phyloP scores from a whole-genome alignment of 2,329 filamentous ascomycete genomes.

The Cercospora citrullina region DNA sequence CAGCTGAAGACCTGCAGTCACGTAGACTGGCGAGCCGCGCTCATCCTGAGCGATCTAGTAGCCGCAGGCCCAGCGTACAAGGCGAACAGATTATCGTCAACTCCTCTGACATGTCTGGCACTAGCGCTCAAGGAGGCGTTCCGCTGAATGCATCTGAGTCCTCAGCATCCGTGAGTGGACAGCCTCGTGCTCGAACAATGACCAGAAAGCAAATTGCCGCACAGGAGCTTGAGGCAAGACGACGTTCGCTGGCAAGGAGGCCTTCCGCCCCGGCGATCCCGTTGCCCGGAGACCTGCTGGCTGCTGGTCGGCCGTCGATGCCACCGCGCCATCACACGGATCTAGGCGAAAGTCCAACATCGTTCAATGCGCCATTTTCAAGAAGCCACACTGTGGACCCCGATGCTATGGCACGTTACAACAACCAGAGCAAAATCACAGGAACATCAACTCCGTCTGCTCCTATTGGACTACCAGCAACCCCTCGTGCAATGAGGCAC shows the following conservation, averaged over 20 bases:
- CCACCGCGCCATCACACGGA: constrained; percentile 41
- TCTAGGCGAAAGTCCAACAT: constrained; percentile 48
- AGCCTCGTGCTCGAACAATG: constrained; percentile 27
- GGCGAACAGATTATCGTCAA: constrained; percentile 11
- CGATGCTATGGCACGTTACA: constrained; percentile 45
- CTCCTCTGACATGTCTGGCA: constrained; percentile 6
- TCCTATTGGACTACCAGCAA: constrained; percentile 79
- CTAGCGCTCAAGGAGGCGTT: constrained; percentile 7
- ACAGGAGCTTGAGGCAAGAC: constrained; percentile 82
- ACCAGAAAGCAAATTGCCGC: constrained; percentile 55
- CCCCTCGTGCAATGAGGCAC: constrained; percentile 86
- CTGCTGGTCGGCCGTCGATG: constrained; percentile 41
- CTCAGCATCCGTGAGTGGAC: constrained; percentile 12
- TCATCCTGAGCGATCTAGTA: constrained; percentile 23
- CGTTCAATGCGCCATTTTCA: constrained; percentile 43
- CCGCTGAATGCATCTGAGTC: constrained; percentile 19
- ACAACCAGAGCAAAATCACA: constrained; percentile 30
- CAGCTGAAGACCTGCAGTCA: constrained; percentile 38
- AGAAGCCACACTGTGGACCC: constrained; percentile 69
- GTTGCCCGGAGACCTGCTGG: constrained; percentile 62
- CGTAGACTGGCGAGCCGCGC: constrained; percentile 36
- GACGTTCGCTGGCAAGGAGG: constrained; percentile 77
- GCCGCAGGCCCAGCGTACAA: constrained; percentile 23
- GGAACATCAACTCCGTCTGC: constrained; percentile 53
- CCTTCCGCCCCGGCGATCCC: constrained; percentile 79